Base-by-base conservation (phyloP, 305 asterid genomes). In the Coffea humblotiana region DNA sequence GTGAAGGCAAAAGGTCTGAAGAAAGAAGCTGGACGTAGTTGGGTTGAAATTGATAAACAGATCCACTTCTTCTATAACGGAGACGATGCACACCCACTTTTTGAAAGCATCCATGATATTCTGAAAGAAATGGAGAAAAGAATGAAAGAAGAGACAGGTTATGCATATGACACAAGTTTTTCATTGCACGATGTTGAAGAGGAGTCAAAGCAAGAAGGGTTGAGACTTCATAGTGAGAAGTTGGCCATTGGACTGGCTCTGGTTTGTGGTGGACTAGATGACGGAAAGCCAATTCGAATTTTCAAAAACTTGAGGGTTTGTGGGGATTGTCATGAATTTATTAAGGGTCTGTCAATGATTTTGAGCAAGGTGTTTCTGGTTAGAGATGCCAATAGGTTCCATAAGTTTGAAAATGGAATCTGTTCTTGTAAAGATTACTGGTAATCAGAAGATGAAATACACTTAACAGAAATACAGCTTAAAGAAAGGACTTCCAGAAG, bases 11-110 rank as follows among this genome's bases (percentile, higher is more conserved):
- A 85, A 79, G 91, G 94, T 11, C 84, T 90, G 68, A 89, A 87
- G 85, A 88, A 90, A 82, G 90, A 83, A 77, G 91, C 93, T 1
- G 93, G 93, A 43, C 84, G 86, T 35, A 91, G 92, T 82, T 87
- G 94, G 90, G 91, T 90, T 52, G 92, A 87, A 87, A 75, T 84
- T 63, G 82, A 86, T 79, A 88, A 85, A 72, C 78, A 83, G 84
- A 82, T 85, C 76, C 88, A 88, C 82, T 85, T 83, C 80, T 88
- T 88, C 85, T 85, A 85, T 84, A 86, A 85, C 25, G 80, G 88
- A 70, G 90, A 88, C 43, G 87, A 87, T 37, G 52, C 82, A 43
- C 90, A 88, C 71, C 91, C 90, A 6, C 79, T 72, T 13, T 83
- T 77, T 32, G 77, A 67, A 67, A 56, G 83, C 27, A 87, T 88